A percentile compares a stretch with the other conserved stretches of the same genome.
phyloP scores from a whole-genome alignment of 129 eudicot genomes.

The Heracleum sosnowskyi region DNA sequence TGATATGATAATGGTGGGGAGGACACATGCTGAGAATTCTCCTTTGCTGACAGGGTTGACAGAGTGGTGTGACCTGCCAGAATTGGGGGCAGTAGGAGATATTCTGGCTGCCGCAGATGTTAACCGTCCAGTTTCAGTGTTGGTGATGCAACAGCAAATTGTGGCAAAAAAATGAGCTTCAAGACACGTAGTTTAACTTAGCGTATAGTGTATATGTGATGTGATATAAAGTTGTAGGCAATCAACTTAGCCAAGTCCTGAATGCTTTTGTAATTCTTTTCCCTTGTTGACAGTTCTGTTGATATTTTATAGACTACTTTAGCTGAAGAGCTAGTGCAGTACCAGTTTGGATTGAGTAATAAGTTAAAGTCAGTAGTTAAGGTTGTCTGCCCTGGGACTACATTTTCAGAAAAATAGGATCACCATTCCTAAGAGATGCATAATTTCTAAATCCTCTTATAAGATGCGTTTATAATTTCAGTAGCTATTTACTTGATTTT shows the following conservation, averaged over 20 bases:
- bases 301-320: background rate
- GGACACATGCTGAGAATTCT: constrained; percentile 24
- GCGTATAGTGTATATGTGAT: background rate
- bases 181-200: background rate
- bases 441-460: no score
- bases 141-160: constrained; percentile 25
- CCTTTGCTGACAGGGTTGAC: constrained; percentile 29
- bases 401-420: no score
- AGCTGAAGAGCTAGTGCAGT: no score
- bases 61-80: constrained; percentile 40
- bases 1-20: constrained; percentile 37
- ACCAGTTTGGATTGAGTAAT: no score
- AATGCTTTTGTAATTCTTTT: background rate
- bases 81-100: constrained; percentile 42
- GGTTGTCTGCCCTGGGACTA: no score
- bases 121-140: constrained; percentile 27
- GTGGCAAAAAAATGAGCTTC: background rate
- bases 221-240: background rate
- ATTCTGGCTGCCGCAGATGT: constrained; percentile 30
- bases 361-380: no score
- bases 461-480: no score
- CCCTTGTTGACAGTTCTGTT: background rate
- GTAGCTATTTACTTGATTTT: no score
- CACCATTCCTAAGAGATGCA: no score
- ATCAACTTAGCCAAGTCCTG: background rate